Base-by-base conservation (phyloP, 2,329 filamentous ascomycete genomes). In the Didymosphaeria variabile region DNA sequence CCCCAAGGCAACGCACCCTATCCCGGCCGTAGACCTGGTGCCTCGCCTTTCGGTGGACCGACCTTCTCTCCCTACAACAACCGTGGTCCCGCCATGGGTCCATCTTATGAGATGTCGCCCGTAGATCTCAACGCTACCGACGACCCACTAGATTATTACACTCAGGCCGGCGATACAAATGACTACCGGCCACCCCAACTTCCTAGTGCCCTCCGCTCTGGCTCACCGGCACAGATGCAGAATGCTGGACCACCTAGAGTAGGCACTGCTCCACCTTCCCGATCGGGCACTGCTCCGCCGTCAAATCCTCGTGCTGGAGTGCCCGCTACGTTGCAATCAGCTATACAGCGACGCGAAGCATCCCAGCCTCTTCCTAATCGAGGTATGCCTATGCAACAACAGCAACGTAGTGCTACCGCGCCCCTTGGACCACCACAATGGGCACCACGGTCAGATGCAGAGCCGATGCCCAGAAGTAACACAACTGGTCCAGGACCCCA, bases 271-370 rank as follows among this genome's bases (percentile, higher is more conserved):
- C 75, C 66, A 42, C 67, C 69, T 8, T 59, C 67, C n/a, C 67
- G 72, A 40, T 58, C 67, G 1, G 71, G 69, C 1, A 77, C 72
- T 17, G 72, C 69, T 5, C 75, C 75, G 5, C 75, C 74, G 19
- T 52, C 49, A 21, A 70, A 70, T 45, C 64, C 65, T 55, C 73
- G 75, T 21, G 66, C 73, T 15, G 75, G 74, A 10, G 56, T 77
- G 5, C 75, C 76, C 13, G 65, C 74, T 8, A 63, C 69, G 2
- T 62, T 77, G n/a, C 75, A 76, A 53, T 74, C 75, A 1, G 72
- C 75, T 13, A 77, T 76, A n/a, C 76, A 77, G 61, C 71, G 75
- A 23, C 72, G 76, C 8, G 76, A 77, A 40, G 73, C 73, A 13
- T 72, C 73, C 8, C 70, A 77, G 17, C 73, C 76, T 12, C 53